Evolutionary conservation across 176 grass and related monocot species (phyloP).

Genomic region (Poa annua): DNA sequence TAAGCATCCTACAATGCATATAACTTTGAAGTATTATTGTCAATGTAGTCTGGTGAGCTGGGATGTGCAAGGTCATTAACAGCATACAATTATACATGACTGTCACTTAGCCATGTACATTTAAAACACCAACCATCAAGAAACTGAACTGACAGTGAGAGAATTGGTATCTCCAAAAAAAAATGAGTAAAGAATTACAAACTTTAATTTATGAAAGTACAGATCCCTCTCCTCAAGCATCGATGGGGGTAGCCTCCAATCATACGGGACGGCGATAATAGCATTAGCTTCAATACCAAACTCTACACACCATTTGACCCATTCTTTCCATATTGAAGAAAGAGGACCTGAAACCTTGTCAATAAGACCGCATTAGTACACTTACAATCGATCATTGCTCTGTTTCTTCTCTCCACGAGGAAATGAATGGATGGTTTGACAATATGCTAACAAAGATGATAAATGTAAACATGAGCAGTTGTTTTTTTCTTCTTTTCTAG

Average conservation of each 20-base stretch:
- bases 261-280: slow-evolving; percentile 92
- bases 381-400: background rate
- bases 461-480: slow-evolving; percentile 4
- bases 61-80: background rate
- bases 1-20: background rate
- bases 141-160: background rate
- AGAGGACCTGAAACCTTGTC: slow-evolving; percentile 78
- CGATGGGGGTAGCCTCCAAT: slow-evolving; percentile 89
- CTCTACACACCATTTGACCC: slow-evolving; percentile 97
- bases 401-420: background rate
- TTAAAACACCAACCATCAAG: slow-evolving; percentile 27
- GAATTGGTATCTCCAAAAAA: slow-evolving; percentile 26
- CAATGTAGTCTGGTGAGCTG: background rate
- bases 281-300: slow-evolving; percentile 99
- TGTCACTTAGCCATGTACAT: slow-evolving; percentile 9
- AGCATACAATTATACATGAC: background rate
- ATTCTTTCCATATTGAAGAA: slow-evolving; percentile 99
- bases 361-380: slow-evolving; percentile 45
- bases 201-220: slow-evolving; percentile 99
- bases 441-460: slow-evolving; percentile 1
- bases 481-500: background rate
- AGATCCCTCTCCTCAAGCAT: slow-evolving; percentile 92
- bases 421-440: slow-evolving; percentile 15
- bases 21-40: background rate
- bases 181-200: slow-evolving; percentile 41